Conservation (phyloP, 768 basidiomycete species). For the Boletus rubroflammeus region DNA sequence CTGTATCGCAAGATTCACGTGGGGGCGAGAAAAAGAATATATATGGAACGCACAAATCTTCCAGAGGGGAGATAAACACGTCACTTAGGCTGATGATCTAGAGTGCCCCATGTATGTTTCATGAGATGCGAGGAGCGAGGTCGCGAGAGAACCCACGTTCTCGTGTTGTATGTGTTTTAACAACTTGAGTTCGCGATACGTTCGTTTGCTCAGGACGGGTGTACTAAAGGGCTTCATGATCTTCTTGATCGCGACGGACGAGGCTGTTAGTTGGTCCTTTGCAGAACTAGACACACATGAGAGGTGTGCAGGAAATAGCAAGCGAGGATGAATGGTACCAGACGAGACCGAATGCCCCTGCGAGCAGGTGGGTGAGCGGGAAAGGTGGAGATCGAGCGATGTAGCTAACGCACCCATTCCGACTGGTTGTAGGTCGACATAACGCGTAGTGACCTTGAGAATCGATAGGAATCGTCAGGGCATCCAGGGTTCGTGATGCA, state of each 20-base stretch:
- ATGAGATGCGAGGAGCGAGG: slow-evolving; percentile 3
- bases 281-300: slow-evolving; percentile 60
- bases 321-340: slow-evolving; percentile 52
- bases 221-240: slow-evolving; percentile 99
- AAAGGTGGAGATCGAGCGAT: slow-evolving; percentile 4
- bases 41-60: slow-evolving; percentile 78
- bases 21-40: neutral
- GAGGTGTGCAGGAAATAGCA: neutral
- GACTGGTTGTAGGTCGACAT: slow-evolving; percentile 98
- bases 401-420: slow-evolving; percentile 80
- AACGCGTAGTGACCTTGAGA: slow-evolving; percentile 88
- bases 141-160: slow-evolving; percentile 58
- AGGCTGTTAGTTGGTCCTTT: slow-evolving; percentile 90
- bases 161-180: slow-evolving; percentile 99
- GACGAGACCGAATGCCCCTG: slow-evolving; percentile 94
- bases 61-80: slow-evolving; percentile 99
- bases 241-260: slow-evolving; percentile 98
- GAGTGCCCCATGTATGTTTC: neutral
- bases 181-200: slow-evolving; percentile 96
- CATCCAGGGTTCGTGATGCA: slow-evolving; percentile 12
- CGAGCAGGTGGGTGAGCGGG: slow-evolving; percentile 17
- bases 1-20: slow-evolving; percentile 39
- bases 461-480: slow-evolving; percentile 15
- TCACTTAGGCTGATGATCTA: slow-evolving; percentile 98
- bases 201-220: slow-evolving; percentile 95